These are phyloP conservation scores for Cytospora piceicola DNA, from an alignment of 2,329 filamentous ascomycete genomes.

Conservation along the genomic window DNA sequence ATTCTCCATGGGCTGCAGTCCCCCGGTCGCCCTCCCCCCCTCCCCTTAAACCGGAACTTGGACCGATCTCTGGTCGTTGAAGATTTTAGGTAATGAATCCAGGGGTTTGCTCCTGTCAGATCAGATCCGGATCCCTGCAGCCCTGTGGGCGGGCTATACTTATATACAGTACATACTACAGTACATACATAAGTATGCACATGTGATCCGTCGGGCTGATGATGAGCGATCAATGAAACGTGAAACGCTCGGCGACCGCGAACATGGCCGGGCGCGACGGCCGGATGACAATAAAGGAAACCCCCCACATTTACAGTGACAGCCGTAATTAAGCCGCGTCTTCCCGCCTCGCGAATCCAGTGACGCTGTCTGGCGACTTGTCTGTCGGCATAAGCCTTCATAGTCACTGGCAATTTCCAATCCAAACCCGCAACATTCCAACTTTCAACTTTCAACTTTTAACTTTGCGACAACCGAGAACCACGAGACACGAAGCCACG, in stretches of 20 bases:
- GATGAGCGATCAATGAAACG: too few species aligned
- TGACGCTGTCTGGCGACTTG: too few species aligned
- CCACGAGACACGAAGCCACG: not conserved
- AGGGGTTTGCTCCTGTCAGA: constrained; percentile 1
- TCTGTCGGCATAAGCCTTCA: not conserved
- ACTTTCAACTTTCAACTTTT: not conserved
- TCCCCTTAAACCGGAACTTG: not conserved
- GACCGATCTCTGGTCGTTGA: not conserved
- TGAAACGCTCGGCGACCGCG: too few species aligned
- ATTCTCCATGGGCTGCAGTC: not conserved
- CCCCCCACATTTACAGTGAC: too few species aligned
- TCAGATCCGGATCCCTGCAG: not conserved
- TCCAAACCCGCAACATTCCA: not conserved
- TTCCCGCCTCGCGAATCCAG: too few species aligned
- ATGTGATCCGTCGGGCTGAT: not conserved
- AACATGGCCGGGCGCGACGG: too few species aligned
- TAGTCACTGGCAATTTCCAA: not conserved
- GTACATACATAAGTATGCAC: not conserved
- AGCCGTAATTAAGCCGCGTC: too few species aligned
- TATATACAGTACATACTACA: not conserved
- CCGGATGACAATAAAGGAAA: too few species aligned
- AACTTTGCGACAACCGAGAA: not conserved
- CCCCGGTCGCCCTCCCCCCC: too few species aligned
- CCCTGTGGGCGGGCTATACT: not conserved
- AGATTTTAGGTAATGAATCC: not conserved